These are phyloP conservation scores for Aspergillus persii DNA, from an alignment of 2,329 filamentous ascomycete species.

Conservation along the genomic window DNA sequence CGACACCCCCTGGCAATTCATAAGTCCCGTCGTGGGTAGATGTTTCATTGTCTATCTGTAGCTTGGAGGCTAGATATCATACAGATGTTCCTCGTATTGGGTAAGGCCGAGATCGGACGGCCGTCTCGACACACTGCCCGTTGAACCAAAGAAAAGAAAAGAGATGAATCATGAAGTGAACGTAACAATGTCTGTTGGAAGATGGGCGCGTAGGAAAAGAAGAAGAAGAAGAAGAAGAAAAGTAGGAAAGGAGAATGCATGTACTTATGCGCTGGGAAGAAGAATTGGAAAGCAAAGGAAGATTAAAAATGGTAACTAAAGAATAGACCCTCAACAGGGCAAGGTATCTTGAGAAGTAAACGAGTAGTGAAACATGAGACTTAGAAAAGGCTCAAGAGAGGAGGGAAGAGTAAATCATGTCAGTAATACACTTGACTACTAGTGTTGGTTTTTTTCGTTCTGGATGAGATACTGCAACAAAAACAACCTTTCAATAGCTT, in stretches of 20 bases:
- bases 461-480: constrained; percentile 3
- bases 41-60: constrained; percentile 9
- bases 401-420: constrained; percentile 3
- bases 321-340: background rate
- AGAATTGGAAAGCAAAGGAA: background rate
- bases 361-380: background rate
- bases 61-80: constrained; percentile 10
- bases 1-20: background rate
- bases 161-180: background rate
- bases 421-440: background rate
- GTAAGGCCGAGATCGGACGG: constrained; percentile 5
- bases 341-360: background rate
- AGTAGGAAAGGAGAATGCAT: background rate
- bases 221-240: background rate
- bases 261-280: background rate
- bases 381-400: constrained; percentile 3
- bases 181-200: background rate
- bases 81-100: constrained; percentile 12
- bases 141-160: background rate
- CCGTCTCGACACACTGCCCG: background rate
- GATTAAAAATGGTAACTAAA: background rate
- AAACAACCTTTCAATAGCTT: constrained; percentile 15
- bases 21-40: background rate
- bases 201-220: background rate
- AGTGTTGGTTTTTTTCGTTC: background rate